Base-by-base conservation (phyloP, 352 stramenopile genomes). In the Globisporangium perplexum region DNA sequence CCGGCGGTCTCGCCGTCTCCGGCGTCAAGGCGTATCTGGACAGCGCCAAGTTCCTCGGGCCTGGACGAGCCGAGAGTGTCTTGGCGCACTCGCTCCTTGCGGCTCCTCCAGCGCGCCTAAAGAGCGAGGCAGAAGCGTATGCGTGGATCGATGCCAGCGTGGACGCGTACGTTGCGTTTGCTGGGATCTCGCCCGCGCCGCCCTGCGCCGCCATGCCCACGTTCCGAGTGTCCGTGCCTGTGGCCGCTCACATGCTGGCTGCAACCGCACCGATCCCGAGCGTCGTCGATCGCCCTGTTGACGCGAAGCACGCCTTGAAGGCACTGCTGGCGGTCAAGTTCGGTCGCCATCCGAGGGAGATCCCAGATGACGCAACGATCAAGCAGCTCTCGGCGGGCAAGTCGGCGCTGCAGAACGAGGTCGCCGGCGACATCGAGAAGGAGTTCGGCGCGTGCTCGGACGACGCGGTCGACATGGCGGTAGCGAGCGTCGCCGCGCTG, bases 351-450 rank as follows among this genome's bases (percentile, higher is more conserved):
- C 78, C 92, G 43, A 71, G 54, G 22, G 78, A 95, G 44, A 64
- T 96, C 35, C 61, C 63, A 3, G 76, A 86, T 14, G 73, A 68
- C 14, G 53, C 68, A 18, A 90, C 73, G 10, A 88, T 96, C 58
- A 91, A 95, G 67, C 78, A 87, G 47, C 60, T 95, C 3, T 62
- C 76, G 38, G 83, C 76, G 17, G 86, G 84, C 39, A 94, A 94
- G 64, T 93, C 77, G 8, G 82, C 86, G 24, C 65, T 95, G n/a
- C 84, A 95, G 55, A 96, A 95, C 55, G 86, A 96, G 66, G 78
- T 96, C 24, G 73, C 92, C 31, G 85, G 84, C 15, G 86, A 96
- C 17, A 35, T 96, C 36, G 83, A 88, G 65, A 86, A 80, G 59
- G 86, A 96, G 66, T 95, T 96, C 30, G 84, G 83, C 26, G 83